Evolutionary conservation across 1,284 basidiomycete genomes (phyloP).

Genomic region (Ceratobasidium sp.): DNA sequence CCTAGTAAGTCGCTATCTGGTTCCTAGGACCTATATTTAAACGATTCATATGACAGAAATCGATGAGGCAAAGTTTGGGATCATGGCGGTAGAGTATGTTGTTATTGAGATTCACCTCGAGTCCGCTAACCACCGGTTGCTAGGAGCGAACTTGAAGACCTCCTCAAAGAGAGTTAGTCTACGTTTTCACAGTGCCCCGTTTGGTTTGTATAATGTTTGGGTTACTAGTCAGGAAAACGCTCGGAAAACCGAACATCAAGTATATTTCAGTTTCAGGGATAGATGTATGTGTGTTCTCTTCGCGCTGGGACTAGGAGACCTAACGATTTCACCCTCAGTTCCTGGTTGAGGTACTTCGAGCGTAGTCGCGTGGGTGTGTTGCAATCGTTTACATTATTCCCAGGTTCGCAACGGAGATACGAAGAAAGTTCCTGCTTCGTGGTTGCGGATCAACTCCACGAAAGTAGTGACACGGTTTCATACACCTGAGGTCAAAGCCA

Average conservation of each 20-base stretch:
- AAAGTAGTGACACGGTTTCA: constrained; percentile 83
- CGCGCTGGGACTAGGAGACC: background rate
- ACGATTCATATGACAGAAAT: constrained; percentile 53
- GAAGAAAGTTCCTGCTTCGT: constrained; percentile 78
- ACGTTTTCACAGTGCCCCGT: constrained; percentile 4
- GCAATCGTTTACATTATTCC: constrained; percentile 69
- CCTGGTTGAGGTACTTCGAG: constrained; percentile 34
- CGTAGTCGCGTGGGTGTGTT: background rate
- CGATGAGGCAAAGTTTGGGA: constrained; percentile 39
- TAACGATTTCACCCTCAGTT: constrained; percentile 20
- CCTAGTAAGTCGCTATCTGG: constrained; percentile 65
- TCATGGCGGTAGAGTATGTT: constrained; percentile 49
- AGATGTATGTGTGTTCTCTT: constrained; percentile 64
- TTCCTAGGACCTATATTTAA: constrained; percentile 53
- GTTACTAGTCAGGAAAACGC: constrained; percentile 71
- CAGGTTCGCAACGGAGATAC: constrained; percentile 81
- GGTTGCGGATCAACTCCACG: constrained; percentile 86
- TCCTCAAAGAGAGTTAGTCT: constrained; percentile 73
- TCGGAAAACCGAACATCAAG: constrained; percentile 80
- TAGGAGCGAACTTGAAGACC: constrained; percentile 76
- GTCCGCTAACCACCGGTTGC: constrained; percentile 60
- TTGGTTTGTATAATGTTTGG: constrained; percentile 6
- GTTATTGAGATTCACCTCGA: constrained; percentile 33
- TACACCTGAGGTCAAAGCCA: constrained; percentile 74
- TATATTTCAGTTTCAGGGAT: constrained; percentile 76